Evolutionary conservation across 495 filamentous ascomycete genomes (phyloP), one percentile per base, ranked within the genome.

Genomic region (Friedmanniomyces endolithicus): DNA sequence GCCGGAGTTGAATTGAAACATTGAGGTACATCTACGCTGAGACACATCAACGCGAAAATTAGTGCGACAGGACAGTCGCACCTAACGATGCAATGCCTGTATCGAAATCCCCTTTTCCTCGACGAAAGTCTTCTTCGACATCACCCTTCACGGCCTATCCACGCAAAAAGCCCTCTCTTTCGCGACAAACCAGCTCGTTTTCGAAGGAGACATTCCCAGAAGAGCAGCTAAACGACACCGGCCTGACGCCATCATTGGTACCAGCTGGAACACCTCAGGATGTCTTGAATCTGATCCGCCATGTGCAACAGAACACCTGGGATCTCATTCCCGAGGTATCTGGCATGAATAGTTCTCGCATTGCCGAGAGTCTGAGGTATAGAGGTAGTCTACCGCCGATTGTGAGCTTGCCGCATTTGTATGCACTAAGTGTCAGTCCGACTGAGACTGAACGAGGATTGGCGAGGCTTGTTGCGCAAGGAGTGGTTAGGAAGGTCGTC

Each of bases 361-460:
- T 86, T 24, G 77, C 84, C 11, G 78, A 88, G 60, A 74, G 86
- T 1, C 72, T 90, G 45, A 84, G 84, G 57, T 78, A 80, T 61
- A 78, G 86, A 20, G 70, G 69, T 23, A 74, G 71, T 12, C 65
- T 94, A 29, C 88, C 88, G 29, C 82, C 82, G 0, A 72, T 87
- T 20, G 83, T 83, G 17, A 86, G 81, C 0, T 71, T 85, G 6
- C 75, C 82, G 23, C 86, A 94, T 70, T 64, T 92, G 4, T 82
- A 86, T 65, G 79, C 82, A 0, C 60, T 89, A 8, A 68, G 82
- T 17, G 70, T 74, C 50, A 79, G 79, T 9, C 79, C 84, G 1
- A 89, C 87, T 4, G 73, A 72, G 43, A 81, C 81, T 2, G 88
- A 94, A 68, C 74, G 83, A 46, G 87, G 88, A 65, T 76, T 90